Percentiles rank a stretch among this genome's conserved stretches.
Evolutionary conservation across 331 rosid genomes (phyloP).

Genomic region (Quercus lobata): DNA sequence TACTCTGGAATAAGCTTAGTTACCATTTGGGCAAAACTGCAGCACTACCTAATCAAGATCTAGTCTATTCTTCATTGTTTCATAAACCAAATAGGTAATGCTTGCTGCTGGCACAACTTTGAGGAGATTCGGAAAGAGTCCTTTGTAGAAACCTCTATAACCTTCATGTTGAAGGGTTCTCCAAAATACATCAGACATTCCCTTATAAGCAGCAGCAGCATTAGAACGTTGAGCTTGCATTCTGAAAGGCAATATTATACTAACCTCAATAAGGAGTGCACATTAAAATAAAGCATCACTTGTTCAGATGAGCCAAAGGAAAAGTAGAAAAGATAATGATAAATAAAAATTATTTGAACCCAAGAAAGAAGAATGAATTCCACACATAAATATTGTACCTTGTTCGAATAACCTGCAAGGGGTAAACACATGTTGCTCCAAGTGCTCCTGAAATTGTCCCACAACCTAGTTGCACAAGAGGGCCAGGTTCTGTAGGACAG

Average conservation of each 20-base stretch:
- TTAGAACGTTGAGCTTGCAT: slow-evolving; percentile 72
- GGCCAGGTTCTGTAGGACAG: slow-evolving; percentile 67
- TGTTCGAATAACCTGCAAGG: slow-evolving; percentile 77
- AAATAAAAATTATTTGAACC: background rate
- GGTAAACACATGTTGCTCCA: slow-evolving; percentile 94
- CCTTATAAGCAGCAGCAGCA: slow-evolving; percentile 33
- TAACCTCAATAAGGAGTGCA: no score
- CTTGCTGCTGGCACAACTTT: slow-evolving; percentile 92
- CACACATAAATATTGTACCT: slow-evolving; percentile 43
- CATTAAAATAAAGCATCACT: no score
- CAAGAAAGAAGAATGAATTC: no score
- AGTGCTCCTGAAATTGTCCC: slow-evolving; percentile 88
- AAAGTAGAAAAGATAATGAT: slow-evolving; percentile 8
- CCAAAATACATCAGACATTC: slow-evolving; percentile 78
- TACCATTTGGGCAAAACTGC: slow-evolving; percentile 21
- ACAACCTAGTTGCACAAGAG: slow-evolving; percentile 80
- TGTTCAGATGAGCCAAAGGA: background rate
- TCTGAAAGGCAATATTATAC: slow-evolving; percentile 39
- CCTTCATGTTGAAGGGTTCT: slow-evolving; percentile 74
- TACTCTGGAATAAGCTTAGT: slow-evolving; percentile 27
- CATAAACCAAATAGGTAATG: slow-evolving; percentile 78
- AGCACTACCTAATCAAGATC: slow-evolving; percentile 47
- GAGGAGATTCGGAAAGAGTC: slow-evolving; percentile 75
- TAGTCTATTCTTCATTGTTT: slow-evolving; percentile 64
- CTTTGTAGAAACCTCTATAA: slow-evolving; percentile 72